A percentile compares a stretch with the other conserved stretches of the same genome.
Evolutionary conservation across 2,329 filamentous ascomycete genomes (phyloP).

Genomic region (Daldinia sp.): DNA sequence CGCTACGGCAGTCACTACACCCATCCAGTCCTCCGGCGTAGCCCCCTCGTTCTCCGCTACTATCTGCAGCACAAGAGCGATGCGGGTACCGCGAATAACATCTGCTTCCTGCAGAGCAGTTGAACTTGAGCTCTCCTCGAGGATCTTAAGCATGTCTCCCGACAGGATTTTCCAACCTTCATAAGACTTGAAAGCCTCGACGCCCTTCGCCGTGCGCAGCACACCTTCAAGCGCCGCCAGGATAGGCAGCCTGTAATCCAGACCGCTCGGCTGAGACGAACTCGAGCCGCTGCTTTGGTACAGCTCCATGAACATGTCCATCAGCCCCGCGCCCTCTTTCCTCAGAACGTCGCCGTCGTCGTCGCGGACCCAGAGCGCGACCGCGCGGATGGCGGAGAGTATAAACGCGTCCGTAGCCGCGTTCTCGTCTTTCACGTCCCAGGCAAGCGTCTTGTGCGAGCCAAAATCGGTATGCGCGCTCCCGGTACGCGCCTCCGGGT

Average conservation of each 20-base stretch:
- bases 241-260: slow-evolving; percentile 69
- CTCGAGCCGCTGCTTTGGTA: slow-evolving; percentile 59
- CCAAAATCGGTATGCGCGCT: slow-evolving; percentile 60
- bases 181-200: slow-evolving; percentile 62
- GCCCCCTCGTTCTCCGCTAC: slow-evolving; percentile 62
- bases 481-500: slow-evolving; percentile 65
- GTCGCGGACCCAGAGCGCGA: slow-evolving; percentile 76
- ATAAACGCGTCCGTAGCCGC: slow-evolving; percentile 68
- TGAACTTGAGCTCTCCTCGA: slow-evolving; percentile 52
- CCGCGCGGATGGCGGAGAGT: slow-evolving; percentile 66
- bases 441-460: slow-evolving; percentile 63
- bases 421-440: slow-evolving; percentile 67
- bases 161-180: slow-evolving; percentile 66
- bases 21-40: slow-evolving; percentile 68
- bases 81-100: slow-evolving; percentile 64
- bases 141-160: slow-evolving; percentile 61
- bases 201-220: slow-evolving; percentile 61
- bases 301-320: slow-evolving; percentile 73
- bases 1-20: slow-evolving; percentile 63
- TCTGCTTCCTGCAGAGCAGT: slow-evolving; percentile 46
- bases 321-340: slow-evolving; percentile 68
- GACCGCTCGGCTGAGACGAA: slow-evolving; percentile 39
- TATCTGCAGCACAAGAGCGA: slow-evolving; percentile 66
- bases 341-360: slow-evolving; percentile 72
- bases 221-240: slow-evolving; percentile 72